Evolutionary conservation across 1,284 basidiomycete species (phyloP), one percentile per base, ranked within the genome.

Genomic region (Leccinum solheimii): DNA sequence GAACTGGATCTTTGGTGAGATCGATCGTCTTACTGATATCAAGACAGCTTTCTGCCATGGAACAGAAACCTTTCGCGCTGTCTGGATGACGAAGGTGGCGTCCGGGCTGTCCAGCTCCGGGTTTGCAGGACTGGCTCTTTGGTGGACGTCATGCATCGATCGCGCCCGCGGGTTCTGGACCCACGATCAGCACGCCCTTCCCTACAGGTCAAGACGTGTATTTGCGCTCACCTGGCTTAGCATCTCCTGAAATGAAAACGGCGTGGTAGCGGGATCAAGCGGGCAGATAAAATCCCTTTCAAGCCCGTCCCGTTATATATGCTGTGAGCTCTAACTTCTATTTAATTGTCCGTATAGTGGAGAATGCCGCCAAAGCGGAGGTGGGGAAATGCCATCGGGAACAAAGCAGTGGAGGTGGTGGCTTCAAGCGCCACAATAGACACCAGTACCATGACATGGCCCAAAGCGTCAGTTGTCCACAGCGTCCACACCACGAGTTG

Each of bases 201-300:
- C 67, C 59, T 64, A 45, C 64, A 62, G 68, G 67, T 51, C 30
- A 51, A 59, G 63, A 63, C 54, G 64, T 59, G 55, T 54, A 48
- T 57, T 55, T 52, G 40, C 10, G 6, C 61, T 58, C 58, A 69
- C 72, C 61, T 62, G 69, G 55, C 51, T 56, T 55, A 62, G 63
- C 69, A 73, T 70, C 63, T 40, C 43, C 43, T 43, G 34, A 59
- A 48, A 73, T 73, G 58, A 69, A 74, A 72, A 66, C 64, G 64
- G 69, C 58, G 64, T 62, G 59, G 63, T 60, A 59, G 62, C 48
- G 32, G 38, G 62, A 60, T 60, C 64, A 56, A 55, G 56, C 55
- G 69, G 57, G 32, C 36, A 49, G 61, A 62, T 59, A 53, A 60
- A 57, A 63, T 55, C 32, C 26, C 40, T 49, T 59, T 45, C 57